Conservation (phyloP, 169 alveolate genomes). For the Blepharisma undulans region DNA sequence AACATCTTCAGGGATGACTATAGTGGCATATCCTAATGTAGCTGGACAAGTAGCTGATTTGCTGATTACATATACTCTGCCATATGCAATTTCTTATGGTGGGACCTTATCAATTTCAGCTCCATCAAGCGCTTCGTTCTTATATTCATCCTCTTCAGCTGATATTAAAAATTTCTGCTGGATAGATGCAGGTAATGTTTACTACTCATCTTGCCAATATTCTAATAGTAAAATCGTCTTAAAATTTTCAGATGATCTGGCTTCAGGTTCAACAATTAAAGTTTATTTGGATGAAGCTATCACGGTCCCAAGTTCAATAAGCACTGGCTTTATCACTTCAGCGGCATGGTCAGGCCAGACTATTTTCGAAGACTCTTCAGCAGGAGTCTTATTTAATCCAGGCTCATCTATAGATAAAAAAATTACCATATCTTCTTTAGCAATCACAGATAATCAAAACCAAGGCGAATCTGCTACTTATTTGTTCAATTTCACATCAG, state of each 20-base stretch:
- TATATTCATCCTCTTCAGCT: neutral
- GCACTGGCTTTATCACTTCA: too few relatives aligned
- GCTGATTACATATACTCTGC: neutral
- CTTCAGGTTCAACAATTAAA: neutral
- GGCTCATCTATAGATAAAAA: too few relatives aligned
- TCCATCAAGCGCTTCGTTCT: neutral
- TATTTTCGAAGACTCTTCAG: too few relatives aligned
- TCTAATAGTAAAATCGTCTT: neutral
- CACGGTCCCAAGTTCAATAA: neutral
- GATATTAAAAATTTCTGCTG: neutral
- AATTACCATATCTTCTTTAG: too few relatives aligned
- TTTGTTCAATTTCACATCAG: neutral
- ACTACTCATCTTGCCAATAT: neutral
- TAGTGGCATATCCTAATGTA: neutral
- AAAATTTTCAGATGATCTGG: neutral
- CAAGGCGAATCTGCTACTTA: slow-evolving; percentile 18
- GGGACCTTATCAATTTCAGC: neutral
- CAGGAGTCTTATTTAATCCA: too few relatives aligned
- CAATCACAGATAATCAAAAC: too few relatives aligned
- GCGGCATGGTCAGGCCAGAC: too few relatives aligned
- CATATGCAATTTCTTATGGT: neutral
- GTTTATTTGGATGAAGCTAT: neutral
- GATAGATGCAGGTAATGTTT: neutral
- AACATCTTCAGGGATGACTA: neutral
- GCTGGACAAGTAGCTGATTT: neutral